Base-by-base conservation (phyloP, 2,329 filamentous ascomycete genomes). In the Ramichloridium luteum region DNA sequence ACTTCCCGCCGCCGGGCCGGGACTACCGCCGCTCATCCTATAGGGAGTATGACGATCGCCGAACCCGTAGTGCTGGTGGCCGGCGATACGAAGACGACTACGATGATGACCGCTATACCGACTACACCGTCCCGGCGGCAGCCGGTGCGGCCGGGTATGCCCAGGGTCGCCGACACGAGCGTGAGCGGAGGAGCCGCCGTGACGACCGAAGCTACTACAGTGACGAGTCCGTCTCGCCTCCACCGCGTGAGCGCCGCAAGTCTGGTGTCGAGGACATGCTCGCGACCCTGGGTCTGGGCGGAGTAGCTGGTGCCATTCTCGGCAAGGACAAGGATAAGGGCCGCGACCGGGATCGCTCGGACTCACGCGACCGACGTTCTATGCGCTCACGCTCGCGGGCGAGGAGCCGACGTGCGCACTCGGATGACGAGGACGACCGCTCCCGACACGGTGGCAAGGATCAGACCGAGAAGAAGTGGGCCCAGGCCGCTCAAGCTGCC, bases 401-500 rank as follows among this genome's bases (percentile, higher is more conserved):
- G 36, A 65, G 67, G 45, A 67, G 71, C 40, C 65, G 67, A 26
- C 62, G 65, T 32, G 57, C 60, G 28, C 44, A 45, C 34, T 49
- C 45, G 12, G 50, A 48, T 6, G 58, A 56, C 32, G 55, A 54
- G 27, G 54, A 53, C 41, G 69, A 72, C 36, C 68, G 70, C 41
- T 64, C 63, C 39, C 55, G 54, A 22, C 66, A 64, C 25, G 60
- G 57, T 52, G 64, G 55, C 43, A 55, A 56, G 44, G 56, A 65
- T 31, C 81, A 81, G 47, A 72, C 83, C 28, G 76, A 85, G 44
- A 55, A 57, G 38, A 66, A 67, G 43, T 68, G 64, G 64, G 61
- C 65, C 40, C 84, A 93, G 59, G 85, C 85, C 18, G 83, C 86
- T 54, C 88, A 90, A 64, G 86, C 88, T 18, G 90, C 86, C 13